These are phyloP conservation scores for Zizania latifolia DNA, from an alignment of 176 grass and related monocot species.

Conservation along the genomic window DNA sequence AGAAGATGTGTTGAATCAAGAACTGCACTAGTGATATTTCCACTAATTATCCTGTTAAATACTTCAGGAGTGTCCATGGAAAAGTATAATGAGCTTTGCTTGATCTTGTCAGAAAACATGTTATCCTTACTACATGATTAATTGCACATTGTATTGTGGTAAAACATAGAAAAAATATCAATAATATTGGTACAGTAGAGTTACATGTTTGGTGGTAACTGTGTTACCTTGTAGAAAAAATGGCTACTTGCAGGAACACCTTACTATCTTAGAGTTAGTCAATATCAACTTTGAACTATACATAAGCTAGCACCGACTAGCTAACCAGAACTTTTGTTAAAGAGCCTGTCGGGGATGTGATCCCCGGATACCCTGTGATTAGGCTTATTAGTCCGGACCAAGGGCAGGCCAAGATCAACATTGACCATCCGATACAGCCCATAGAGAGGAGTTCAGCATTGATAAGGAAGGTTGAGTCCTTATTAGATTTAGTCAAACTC, in stretches of 20 bases:
- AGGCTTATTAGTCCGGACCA: no score
- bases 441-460: no score
- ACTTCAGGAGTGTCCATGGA: not conserved
- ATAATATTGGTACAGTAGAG: no score
- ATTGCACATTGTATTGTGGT: not conserved
- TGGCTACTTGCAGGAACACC: no score
- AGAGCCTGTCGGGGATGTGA: no score
- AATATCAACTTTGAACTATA: not conserved
- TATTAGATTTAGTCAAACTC: no score
- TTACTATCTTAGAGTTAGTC: not conserved
- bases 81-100: constrained; percentile 13
- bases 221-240: not conserved
- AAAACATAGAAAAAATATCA: no score
- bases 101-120: not conserved
- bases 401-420: no score
- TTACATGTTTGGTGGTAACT: not conserved
- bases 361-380: no score
- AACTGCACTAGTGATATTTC: no score
- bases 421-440: no score
- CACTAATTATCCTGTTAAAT: not conserved
- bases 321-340: not conserved
- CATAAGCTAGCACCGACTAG: not conserved
- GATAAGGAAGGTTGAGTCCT: no score
- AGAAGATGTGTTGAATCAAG: constrained; percentile 16
- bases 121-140: not conserved